Percentiles rank a stretch among this genome's conserved stretches.
Conservation (phyloP, 495 filamentous ascomycete species). For the Talaromyces stipitatus region DNA sequence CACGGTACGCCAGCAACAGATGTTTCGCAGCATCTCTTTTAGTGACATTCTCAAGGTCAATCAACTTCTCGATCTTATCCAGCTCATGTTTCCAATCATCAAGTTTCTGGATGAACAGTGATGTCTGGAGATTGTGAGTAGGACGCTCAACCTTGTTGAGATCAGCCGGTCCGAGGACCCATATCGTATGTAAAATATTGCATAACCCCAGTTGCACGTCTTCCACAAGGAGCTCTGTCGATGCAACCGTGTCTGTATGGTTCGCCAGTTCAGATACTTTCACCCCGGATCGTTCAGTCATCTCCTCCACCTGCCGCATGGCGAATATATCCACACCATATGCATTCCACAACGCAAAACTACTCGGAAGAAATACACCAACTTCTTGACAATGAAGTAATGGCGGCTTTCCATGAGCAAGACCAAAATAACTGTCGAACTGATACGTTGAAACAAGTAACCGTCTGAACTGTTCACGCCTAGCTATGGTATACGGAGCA, state of each 20-base stretch:
- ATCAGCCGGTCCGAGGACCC: background rate
- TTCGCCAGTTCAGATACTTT: background rate
- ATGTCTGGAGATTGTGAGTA: background rate
- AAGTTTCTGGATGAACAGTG: background rate
- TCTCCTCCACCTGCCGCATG: background rate
- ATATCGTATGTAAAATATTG: background rate
- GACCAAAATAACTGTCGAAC: background rate
- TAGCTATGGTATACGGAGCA: background rate
- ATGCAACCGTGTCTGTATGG: background rate
- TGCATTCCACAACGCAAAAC: slow-evolving; percentile 3
- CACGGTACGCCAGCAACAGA: slow-evolving; percentile 2
- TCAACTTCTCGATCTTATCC: slow-evolving; percentile 1
- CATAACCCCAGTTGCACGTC: slow-evolving; percentile 4
- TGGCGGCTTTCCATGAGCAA: background rate
- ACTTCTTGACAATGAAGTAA: background rate
- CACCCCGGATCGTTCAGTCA: background rate
- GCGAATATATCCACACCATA: slow-evolving; percentile 4
- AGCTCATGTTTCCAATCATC: slow-evolving; percentile 1
- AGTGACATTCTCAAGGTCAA: background rate
- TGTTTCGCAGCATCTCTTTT: background rate
- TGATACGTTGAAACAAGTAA: slow-evolving; percentile 2
- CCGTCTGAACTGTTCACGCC: background rate
- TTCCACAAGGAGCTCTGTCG: background rate
- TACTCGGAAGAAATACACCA: background rate
- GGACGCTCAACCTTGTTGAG: background rate